phyloP scores from a whole-genome alignment of 352 stramenopile genomes.

The Pythium plurisporium region DNA sequence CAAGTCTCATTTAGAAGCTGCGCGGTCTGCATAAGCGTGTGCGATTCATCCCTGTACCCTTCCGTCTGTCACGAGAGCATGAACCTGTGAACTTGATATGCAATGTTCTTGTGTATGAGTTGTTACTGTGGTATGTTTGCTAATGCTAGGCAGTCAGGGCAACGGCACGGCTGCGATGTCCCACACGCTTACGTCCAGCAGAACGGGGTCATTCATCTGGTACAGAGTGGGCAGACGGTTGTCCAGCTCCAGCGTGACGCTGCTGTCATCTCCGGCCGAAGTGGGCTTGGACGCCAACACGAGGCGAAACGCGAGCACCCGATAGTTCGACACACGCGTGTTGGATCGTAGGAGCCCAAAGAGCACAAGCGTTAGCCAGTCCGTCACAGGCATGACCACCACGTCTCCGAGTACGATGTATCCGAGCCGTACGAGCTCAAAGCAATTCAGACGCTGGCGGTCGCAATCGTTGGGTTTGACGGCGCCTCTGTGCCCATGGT shows the following conservation, averaged over 20 bases:
- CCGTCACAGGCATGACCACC: constrained; percentile 1
- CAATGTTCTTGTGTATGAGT: too few relatives aligned
- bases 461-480: not conserved
- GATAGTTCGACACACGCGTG: not conserved
- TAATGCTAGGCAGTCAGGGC: too few relatives aligned
- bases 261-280: not conserved
- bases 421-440: constrained; percentile 16
- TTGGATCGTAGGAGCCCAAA: not conserved
- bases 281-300: too few relatives aligned
- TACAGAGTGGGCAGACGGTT: not conserved
- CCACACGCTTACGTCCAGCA: not conserved
- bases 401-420: constrained; percentile 14
- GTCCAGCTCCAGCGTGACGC: not conserved
- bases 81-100: too few relatives aligned
- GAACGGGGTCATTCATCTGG: constrained; percentile 1
- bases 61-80: too few relatives aligned
- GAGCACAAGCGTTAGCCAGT: constrained; percentile 21
- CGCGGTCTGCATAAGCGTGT: too few relatives aligned
- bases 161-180: not conserved
- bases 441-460: not conserved
- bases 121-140: too few relatives aligned
- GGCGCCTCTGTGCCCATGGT: not conserved
- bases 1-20: constrained; percentile 51
- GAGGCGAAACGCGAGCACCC: constrained; percentile 6
- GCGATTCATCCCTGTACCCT: too few relatives aligned